phyloP scores from a whole-genome alignment of 1,139 yeast genomes.

The Yamadazyma sp. region DNA sequence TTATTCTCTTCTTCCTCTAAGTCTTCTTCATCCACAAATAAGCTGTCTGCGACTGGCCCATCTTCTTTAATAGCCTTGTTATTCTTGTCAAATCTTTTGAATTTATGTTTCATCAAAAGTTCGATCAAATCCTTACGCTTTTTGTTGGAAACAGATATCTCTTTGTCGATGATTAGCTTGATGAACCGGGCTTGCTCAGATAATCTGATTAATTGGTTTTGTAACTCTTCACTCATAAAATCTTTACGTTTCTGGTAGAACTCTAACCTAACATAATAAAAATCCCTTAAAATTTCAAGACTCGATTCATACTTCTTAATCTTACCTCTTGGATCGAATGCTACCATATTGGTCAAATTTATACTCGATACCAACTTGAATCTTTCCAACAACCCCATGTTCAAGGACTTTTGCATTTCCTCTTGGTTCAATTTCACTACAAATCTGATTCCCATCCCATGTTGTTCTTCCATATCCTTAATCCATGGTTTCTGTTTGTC shows the following conservation, averaged over 20 bases:
- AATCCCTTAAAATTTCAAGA: conserved; percentile 78
- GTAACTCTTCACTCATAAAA: conserved; percentile 63
- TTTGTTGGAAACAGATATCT: conserved; percentile 70
- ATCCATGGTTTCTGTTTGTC: conserved; percentile 82
- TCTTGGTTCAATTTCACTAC: conserved; percentile 70
- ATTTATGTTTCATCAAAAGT: conserved; percentile 61
- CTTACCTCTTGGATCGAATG: conserved; percentile 90
- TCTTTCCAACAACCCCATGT: conserved; percentile 76
- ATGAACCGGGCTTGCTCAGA: conserved; percentile 89
- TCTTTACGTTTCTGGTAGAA: conserved; percentile 92
- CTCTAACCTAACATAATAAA: conserved; percentile 82
- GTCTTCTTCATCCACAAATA: conserved; percentile 24
- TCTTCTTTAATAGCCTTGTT: conserved; percentile 50
- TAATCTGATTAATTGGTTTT: conserved; percentile 71
- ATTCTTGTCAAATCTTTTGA: conserved; percentile 72
- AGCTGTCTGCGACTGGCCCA: conserved; percentile 7
- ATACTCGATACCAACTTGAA: conserved; percentile 74
- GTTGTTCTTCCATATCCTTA: conserved; percentile 94
- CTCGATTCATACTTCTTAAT: conserved; percentile 78
- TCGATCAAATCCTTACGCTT: conserved; percentile 64
- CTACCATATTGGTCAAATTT: conserved; percentile 86
- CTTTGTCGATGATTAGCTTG: conserved; percentile 79
- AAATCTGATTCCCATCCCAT: conserved; percentile 77
- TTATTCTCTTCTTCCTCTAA: conserved; percentile 38
- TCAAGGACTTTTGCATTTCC: conserved; percentile 79